Evolutionary conservation across 768 basidiomycete genomes (phyloP).

Genomic region (Amyloporia xantha): DNA sequence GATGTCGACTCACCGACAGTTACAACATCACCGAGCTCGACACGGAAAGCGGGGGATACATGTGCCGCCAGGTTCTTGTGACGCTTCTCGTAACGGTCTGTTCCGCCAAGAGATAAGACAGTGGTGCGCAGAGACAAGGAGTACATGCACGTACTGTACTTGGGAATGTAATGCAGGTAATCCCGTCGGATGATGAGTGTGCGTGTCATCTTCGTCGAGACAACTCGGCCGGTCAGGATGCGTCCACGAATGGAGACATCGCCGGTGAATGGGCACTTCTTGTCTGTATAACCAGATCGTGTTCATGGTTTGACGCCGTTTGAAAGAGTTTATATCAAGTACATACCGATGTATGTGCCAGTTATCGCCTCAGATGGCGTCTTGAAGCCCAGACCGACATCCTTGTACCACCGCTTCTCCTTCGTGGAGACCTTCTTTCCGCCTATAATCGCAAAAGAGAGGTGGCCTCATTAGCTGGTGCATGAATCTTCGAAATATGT

Average conservation of each 20-base stretch:
- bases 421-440: slow-evolving; percentile 90
- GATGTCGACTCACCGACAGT: slow-evolving; percentile 72
- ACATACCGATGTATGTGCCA: slow-evolving; percentile 92
- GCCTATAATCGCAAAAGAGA: no score
- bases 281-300: slow-evolving; percentile 50
- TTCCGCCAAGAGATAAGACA: no score
- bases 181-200: slow-evolving; percentile 95
- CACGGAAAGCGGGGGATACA: slow-evolving; percentile 98
- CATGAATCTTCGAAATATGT: slow-evolving; percentile 10
- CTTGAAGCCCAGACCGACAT: slow-evolving; percentile 95
- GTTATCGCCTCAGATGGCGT: slow-evolving; percentile 93
- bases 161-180: slow-evolving; percentile 95
- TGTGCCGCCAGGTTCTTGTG: slow-evolving; percentile 99
- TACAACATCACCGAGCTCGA: slow-evolving; percentile 87
- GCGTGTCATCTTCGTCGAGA: slow-evolving; percentile 99
- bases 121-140: no score
- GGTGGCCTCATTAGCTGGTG: slow-evolving; percentile 1
- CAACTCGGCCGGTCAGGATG: slow-evolving; percentile 94
- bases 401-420: slow-evolving; percentile 99
- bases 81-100: slow-evolving; percentile 96
- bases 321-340: background rate
- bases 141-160: slow-evolving; percentile 84
- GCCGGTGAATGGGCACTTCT: slow-evolving; percentile 99
- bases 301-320: background rate
- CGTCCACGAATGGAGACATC: slow-evolving; percentile 97